These are phyloP conservation scores for Beauveria brongniartii DNA, from an alignment of 2,329 filamentous ascomycete species.

Conservation along the genomic window DNA sequence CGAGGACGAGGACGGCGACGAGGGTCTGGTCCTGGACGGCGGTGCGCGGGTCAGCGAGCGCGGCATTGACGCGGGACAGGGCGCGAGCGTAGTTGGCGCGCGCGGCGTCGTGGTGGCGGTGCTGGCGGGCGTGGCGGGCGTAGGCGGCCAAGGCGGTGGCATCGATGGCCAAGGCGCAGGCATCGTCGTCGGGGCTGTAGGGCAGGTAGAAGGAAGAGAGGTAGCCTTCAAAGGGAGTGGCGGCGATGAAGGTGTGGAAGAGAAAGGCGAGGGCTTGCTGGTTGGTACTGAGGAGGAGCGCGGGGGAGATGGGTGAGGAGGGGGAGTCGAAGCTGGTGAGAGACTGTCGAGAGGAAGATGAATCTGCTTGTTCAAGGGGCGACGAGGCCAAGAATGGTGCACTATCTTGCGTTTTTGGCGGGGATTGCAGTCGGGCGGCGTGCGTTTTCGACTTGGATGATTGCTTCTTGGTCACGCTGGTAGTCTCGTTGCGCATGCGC, in stretches of 20 bases:
- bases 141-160: slow-evolving; percentile 20
- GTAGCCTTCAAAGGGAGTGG: slow-evolving; percentile 19
- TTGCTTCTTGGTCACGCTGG: slow-evolving; percentile 12
- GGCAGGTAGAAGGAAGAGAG: slow-evolving; percentile 15
- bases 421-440: not conserved
- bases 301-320: not conserved
- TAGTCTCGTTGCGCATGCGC: slow-evolving; percentile 21
- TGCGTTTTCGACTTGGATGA: slow-evolving; percentile 10
- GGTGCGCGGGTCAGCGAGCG: slow-evolving; percentile 13
- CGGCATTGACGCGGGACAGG: slow-evolving; percentile 14
- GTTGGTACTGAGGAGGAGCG: not conserved
- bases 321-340: not conserved
- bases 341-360: not conserved
- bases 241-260: slow-evolving; percentile 19
- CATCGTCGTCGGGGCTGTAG: slow-evolving; percentile 11
- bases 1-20: slow-evolving; percentile 20
- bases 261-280: slow-evolving; percentile 17
- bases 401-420: not conserved
- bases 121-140: slow-evolving; percentile 13
- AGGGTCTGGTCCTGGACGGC: slow-evolving; percentile 20
- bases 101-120: slow-evolving; percentile 14
- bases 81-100: slow-evolving; percentile 17
- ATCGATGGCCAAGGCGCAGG: slow-evolving; percentile 16
- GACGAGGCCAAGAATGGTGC: not conserved
- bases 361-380: not conserved